Percentiles rank a stretch among this genome's conserved stretches.
Conservation (phyloP, 495 filamentous ascomycete species). For the Pyrenula massariospora region DNA sequence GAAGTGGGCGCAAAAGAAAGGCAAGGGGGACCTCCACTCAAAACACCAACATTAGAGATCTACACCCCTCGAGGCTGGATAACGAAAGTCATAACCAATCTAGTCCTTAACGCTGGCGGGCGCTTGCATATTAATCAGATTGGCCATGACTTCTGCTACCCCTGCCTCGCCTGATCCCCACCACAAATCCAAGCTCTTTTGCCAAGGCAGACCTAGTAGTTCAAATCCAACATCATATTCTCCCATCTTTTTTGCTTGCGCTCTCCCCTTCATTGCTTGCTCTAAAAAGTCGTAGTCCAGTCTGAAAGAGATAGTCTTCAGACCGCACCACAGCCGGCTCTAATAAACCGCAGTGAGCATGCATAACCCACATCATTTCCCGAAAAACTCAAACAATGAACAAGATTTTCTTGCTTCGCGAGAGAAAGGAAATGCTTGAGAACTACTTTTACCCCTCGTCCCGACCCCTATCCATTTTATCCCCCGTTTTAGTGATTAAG, state of each 20-base stretch:
- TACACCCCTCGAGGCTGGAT: no score
- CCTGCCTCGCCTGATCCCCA: no score
- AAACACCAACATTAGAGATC: no score
- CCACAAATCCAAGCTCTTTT: no score
- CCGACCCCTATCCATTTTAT: neutral
- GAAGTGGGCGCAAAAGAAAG: no score
- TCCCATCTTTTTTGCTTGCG: neutral
- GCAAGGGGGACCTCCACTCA: no score
- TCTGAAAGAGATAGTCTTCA: neutral
- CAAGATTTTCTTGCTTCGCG: neutral
- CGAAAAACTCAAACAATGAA: constrained; percentile 3
- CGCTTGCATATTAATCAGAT: no score
- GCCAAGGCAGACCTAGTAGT: no score
- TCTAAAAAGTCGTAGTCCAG: neutral
- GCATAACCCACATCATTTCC: constrained; percentile 5
- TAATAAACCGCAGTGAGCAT: neutral
- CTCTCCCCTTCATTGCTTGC: neutral
- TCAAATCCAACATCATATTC: no score
- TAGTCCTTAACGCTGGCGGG: no score
- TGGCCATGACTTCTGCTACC: no score
- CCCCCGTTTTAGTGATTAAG: neutral
- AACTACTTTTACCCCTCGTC: neutral
- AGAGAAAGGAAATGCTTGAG: neutral
- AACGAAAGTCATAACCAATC: no score
- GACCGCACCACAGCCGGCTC: neutral